Base-by-base conservation (phyloP, 2,329 filamentous ascomycete genomes). In the Chaetomium olivaceum region DNA sequence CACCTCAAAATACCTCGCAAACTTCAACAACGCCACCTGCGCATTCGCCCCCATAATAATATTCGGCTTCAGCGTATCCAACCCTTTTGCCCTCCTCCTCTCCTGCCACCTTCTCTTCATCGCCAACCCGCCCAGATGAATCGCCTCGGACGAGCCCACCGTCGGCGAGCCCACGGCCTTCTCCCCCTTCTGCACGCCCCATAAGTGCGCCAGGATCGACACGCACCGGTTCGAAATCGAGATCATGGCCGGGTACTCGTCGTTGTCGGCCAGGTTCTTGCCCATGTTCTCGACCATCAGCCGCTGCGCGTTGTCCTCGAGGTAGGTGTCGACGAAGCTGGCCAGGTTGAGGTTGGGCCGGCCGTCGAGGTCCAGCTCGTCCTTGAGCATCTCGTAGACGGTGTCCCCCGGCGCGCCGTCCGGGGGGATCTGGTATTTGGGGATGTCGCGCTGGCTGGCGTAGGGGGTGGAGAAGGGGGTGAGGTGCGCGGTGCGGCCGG, bases 91-190 rank as follows among this genome's bases (percentile, higher is more conserved):
- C 63, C 77, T 79, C 29, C 88, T 81, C 70, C 82, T 84, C 71
- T 90, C 85, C 74, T 91, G 87, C 89, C 89, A 91, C 23, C 86
- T 81, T n/a, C 88, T 81, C 79, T 91, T 91, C 89, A 92, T 91
- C 3, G 89, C 89, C 23, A 91, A 77, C 1, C 87, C 88, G 36
- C 87, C 89, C 0, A 91, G 81, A 72, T 90, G 87, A 65, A 91
- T 89, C 0, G 88, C 89, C 74, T 91, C 89, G 12, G 85, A 89
- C 0, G 87, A 91, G 0, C 89, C 89, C 0, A 89, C 90, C 0
- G 89, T 91, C 3, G 89, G 88, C 0, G 87, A 85, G 2, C 89
- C 89, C 61, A 91, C 83, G 4, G 89, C 87, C 65, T 84, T 87
- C 73, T 90, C 86, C 1, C 81, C 82, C 64, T 85, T 82, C 71